These are phyloP conservation scores for Perkinsus olseni DNA, from an alignment of 169 alveolate genomes.

Conservation along the genomic window DNA sequence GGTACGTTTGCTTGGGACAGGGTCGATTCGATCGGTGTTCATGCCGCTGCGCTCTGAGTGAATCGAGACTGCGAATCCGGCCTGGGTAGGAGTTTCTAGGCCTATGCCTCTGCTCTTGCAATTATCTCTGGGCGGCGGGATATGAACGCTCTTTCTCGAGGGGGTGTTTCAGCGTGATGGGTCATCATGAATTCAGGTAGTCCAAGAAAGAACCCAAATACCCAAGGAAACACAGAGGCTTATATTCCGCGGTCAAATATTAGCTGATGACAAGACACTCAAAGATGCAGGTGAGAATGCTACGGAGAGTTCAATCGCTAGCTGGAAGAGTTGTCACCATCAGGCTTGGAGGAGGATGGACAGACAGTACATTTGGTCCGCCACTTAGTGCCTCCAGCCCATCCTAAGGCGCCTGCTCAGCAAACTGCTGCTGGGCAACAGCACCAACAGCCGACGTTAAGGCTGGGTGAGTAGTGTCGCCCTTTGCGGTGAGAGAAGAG, in stretches of 20 bases:
- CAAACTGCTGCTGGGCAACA: background rate
- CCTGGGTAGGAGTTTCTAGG: too few relatives aligned
- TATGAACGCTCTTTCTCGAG: background rate
- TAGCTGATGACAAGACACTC: background rate
- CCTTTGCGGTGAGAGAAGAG: background rate
- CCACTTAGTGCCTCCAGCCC: background rate
- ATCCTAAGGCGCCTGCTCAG: background rate
- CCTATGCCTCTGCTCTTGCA: too few relatives aligned
- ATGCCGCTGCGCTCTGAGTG: too few relatives aligned
- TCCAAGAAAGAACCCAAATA: background rate
- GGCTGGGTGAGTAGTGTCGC: background rate
- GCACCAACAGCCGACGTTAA: background rate
- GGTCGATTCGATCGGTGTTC: too few relatives aligned
- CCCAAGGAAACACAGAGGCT: background rate
- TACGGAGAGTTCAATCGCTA: background rate
- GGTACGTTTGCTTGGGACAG: background rate
- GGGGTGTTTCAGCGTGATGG: background rate
- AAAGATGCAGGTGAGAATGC: background rate
- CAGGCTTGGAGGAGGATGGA: background rate
- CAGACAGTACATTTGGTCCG: background rate
- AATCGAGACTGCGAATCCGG: too few relatives aligned
- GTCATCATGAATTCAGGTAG: background rate
- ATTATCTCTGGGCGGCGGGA: background rate
- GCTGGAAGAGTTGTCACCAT: background rate
- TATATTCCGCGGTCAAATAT: background rate